Percentiles rank a stretch among this genome's conserved stretches.
Evolutionary conservation across 2,329 filamentous ascomycete species (phyloP).

Genomic region (Xylariaceae sp.): DNA sequence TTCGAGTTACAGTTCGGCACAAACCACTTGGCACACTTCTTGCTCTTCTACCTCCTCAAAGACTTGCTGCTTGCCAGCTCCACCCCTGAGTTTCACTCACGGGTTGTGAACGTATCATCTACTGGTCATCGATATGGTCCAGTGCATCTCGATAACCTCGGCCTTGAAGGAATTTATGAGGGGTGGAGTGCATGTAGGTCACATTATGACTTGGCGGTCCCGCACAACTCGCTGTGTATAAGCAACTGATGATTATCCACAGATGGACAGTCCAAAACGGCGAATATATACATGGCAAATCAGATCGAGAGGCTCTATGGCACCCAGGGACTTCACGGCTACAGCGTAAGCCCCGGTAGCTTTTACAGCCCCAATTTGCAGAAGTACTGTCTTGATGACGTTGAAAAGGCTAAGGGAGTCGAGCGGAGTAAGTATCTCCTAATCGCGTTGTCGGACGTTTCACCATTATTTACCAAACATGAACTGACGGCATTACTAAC

Average conservation of each 20-base stretch:
- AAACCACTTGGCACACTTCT: conserved; percentile 44
- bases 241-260: conserved; percentile 38
- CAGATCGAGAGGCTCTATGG: conserved; percentile 55
- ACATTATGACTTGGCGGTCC: neutral
- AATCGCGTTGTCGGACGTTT: neutral
- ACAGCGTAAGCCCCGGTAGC: conserved; percentile 52
- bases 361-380: conserved; percentile 45
- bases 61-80: conserved; percentile 49
- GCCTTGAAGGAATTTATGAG: conserved; percentile 45
- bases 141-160: conserved; percentile 48
- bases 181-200: conserved; percentile 29
- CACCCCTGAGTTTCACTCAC: conserved; percentile 48
- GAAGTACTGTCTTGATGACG: conserved; percentile 33
- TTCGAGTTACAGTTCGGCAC: conserved; percentile 30
- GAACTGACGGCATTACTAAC: neutral
- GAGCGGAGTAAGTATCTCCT: conserved; percentile 8
- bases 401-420: conserved; percentile 17
- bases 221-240: neutral
- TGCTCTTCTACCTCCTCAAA: conserved; percentile 57
- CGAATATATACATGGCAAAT: conserved; percentile 55
- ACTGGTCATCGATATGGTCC: conserved; percentile 46
- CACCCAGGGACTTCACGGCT: conserved; percentile 46
- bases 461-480: neutral
- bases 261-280: conserved; percentile 51
- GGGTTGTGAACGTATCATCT: conserved; percentile 53